A percentile compares a stretch with the other conserved stretches of the same genome.
These are phyloP conservation scores for Phyllosticta citrichinensis DNA, from an alignment of 2,329 filamentous ascomycete genomes.

Conservation along the genomic window DNA sequence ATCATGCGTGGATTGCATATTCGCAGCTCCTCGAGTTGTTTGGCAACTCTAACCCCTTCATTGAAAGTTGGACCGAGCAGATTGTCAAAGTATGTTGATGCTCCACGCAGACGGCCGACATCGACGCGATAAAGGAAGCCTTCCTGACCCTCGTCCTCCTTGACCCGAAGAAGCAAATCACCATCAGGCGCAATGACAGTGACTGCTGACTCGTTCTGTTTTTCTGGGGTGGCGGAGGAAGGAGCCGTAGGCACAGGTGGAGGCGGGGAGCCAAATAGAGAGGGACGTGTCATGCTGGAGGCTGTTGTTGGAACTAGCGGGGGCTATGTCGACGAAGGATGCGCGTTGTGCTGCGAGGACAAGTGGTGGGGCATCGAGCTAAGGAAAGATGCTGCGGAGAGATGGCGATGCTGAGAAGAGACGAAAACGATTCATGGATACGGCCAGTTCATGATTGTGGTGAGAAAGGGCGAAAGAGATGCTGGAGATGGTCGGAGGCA, in stretches of 20 bases:
- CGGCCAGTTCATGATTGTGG: slow-evolving; percentile 38
- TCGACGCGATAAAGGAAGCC: slow-evolving; percentile 53
- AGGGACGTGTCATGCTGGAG: slow-evolving; percentile 1
- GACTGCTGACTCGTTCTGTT: slow-evolving; percentile 23
- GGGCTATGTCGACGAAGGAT: neutral
- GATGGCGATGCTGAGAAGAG: neutral
- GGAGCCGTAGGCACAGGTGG: neutral
- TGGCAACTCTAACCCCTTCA: slow-evolving; percentile 49
- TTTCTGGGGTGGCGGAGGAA: slow-evolving; percentile 14
- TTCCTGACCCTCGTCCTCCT: slow-evolving; percentile 50
- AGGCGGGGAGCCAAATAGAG: slow-evolving; percentile 5
- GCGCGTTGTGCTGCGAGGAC: neutral
- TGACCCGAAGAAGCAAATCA: slow-evolving; percentile 56
- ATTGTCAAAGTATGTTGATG: slow-evolving; percentile 61
- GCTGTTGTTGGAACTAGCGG: neutral
- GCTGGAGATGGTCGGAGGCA: neutral
- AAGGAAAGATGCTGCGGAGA: neutral
- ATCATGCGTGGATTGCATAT: slow-evolving; percentile 38
- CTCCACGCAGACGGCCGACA: slow-evolving; percentile 44
- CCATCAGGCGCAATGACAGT: slow-evolving; percentile 48
- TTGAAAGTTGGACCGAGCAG: slow-evolving; percentile 56
- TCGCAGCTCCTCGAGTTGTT: slow-evolving; percentile 42
- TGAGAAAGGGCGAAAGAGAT: neutral
- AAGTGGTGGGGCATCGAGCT: neutral
- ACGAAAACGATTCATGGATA: slow-evolving; percentile 33